Percentiles rank a stretch among this genome's conserved stretches.
Conservation (phyloP, 2,329 filamentous ascomycete species). For the Verticillium klebahnii region DNA sequence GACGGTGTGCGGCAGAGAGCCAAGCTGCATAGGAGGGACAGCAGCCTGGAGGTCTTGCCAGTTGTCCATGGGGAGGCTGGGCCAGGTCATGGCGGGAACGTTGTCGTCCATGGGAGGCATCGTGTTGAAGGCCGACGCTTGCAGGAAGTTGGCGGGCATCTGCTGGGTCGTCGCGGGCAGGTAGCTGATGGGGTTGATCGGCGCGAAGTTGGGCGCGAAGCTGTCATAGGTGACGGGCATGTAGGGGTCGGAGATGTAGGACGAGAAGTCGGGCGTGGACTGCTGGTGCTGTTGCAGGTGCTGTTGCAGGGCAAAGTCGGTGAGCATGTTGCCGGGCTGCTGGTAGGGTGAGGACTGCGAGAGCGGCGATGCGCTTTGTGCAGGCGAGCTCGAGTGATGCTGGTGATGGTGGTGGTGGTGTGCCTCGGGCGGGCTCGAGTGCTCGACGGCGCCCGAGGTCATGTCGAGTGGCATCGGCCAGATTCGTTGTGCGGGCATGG, state of each 20-base stretch:
- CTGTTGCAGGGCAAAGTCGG: conserved; percentile 59
- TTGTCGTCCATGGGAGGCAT: conserved; percentile 54
- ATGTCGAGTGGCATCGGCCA: conserved; percentile 53
- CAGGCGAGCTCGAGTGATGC: conserved; percentile 36
- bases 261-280: conserved; percentile 40
- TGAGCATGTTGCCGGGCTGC: conserved; percentile 45
- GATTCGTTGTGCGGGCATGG: conserved; percentile 31
- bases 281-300: conserved; percentile 40
- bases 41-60: conserved; percentile 74
- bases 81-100: conserved; percentile 56
- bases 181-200: conserved; percentile 55
- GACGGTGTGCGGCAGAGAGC: conserved; percentile 37
- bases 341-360: conserved; percentile 50
- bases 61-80: conserved; percentile 58
- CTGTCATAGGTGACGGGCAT: conserved; percentile 30
- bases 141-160: conserved; percentile 52
- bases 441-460: conserved; percentile 35
- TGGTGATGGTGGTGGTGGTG: conserved; percentile 9
- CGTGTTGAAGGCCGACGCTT: conserved; percentile 59
- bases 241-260: conserved; percentile 51
- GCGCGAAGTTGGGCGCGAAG: conserved; percentile 44
- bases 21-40: conserved; percentile 48
- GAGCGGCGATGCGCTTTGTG: conserved; percentile 40
- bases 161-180: conserved; percentile 59
- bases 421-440: conserved; percentile 47